A percentile compares a stretch with the other conserved stretches of the same genome.
Conservation (phyloP, 1,284 basidiomycete genomes). For the Melampsora larici-populina region DNA sequence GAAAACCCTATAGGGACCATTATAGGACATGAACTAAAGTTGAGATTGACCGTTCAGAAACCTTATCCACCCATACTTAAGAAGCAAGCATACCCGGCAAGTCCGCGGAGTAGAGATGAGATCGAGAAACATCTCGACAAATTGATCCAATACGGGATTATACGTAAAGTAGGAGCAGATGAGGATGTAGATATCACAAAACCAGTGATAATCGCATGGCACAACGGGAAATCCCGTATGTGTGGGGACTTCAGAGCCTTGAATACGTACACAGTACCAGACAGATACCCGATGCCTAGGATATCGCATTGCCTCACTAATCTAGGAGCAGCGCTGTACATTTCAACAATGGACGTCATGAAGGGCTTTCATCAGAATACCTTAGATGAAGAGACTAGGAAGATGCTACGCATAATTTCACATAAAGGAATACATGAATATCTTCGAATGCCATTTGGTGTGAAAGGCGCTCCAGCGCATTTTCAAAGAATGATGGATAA, state of each 20-base stretch:
- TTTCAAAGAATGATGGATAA: conserved; percentile 16
- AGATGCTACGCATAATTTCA: not conserved
- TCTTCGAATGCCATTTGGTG: not conserved
- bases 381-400: not conserved
- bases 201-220: too few species aligned
- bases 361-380: conserved; percentile 9
- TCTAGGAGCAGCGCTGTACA: not conserved
- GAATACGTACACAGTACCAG: too few species aligned
- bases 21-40: conserved; percentile 8
- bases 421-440: not conserved
- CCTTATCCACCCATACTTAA: conserved; percentile 5
- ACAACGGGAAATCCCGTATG: too few species aligned
- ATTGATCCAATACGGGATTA: not conserved
- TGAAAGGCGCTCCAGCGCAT: not conserved
- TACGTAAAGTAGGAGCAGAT: not conserved
- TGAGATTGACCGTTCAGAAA: not conserved
- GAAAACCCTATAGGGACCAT: conserved; percentile 12
- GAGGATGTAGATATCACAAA: not conserved
- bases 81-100: not conserved
- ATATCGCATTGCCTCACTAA: not conserved
- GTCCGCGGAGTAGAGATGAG: not conserved
- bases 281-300: conserved; percentile 4
- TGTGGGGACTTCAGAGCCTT: conserved; percentile 4
- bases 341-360: conserved; percentile 3
- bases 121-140: conserved; percentile 11